A percentile compares a stretch with the other conserved stretches of the same genome.
Conservation (phyloP, 2,329 filamentous ascomycete genomes). For the Macrophomina pseudophaseolina region DNA sequence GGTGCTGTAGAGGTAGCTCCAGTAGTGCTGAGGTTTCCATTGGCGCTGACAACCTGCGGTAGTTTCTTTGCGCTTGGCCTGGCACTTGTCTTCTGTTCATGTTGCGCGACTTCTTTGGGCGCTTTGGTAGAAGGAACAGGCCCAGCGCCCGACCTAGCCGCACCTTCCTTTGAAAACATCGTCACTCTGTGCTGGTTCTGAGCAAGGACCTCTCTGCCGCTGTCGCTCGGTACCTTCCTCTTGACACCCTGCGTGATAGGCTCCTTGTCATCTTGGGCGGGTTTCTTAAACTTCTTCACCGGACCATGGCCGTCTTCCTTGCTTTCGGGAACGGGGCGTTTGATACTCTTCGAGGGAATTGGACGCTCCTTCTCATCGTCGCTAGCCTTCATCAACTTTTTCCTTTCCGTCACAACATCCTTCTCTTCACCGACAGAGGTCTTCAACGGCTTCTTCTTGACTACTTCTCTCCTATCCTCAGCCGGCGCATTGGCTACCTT, state of each 20-base stretch:
- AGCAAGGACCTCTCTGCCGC: constrained; percentile 43
- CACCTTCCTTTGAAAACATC: constrained; percentile 33
- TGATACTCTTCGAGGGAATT: constrained; percentile 36
- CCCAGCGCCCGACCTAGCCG: not conserved
- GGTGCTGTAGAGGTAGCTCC: not conserved
- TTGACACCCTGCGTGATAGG: not conserved
- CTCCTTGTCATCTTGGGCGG: constrained; percentile 5
- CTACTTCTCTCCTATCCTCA: constrained; percentile 28
- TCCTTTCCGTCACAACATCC: constrained; percentile 53
- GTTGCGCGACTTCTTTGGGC: constrained; percentile 32
- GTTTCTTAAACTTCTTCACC: not conserved
- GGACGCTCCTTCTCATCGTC: constrained; percentile 35
- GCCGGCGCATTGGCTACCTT: constrained; percentile 42
- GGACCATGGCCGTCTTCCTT: constrained; percentile 29
- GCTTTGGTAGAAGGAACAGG: constrained; percentile 27
- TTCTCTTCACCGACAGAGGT: constrained; percentile 34
- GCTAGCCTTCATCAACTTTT: constrained; percentile 53
- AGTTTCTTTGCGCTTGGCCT: constrained; percentile 26
- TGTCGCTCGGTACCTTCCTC: constrained; percentile 49
- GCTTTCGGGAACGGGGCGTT: constrained; percentile 36
- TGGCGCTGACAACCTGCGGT: not conserved
- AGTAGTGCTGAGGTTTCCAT: not conserved
- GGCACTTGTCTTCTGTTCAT: constrained; percentile 14
- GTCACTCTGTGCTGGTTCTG: constrained; percentile 51
- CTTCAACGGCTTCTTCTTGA: constrained; percentile 15